phyloP scores from a whole-genome alignment of 371 early-diverging fungal genomes.

The Mortierella sp. region DNA sequence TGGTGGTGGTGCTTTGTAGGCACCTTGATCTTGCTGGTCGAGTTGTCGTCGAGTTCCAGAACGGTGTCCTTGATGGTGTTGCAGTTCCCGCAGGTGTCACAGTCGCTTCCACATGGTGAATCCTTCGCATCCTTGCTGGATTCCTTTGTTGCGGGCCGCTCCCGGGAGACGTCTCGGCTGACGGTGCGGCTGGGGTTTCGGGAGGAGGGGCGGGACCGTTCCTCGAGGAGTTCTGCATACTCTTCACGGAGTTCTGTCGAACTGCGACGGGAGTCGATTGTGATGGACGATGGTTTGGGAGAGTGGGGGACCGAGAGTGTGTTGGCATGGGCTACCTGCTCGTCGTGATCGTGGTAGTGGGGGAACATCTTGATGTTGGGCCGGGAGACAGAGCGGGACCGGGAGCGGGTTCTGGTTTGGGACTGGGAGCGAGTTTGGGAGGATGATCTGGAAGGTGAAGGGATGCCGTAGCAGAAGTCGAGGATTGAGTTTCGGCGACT shows the following conservation, averaged over 20 bases:
- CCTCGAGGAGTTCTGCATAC: conserved; percentile 16
- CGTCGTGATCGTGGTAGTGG: neutral
- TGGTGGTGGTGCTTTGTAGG: too few species aligned
- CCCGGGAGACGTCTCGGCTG: too few species aligned
- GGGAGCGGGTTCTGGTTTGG: conserved; percentile 9
- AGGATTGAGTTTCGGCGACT: conserved; percentile 32
- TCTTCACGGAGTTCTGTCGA: conserved; percentile 30
- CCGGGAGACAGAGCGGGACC: conserved; percentile 2
- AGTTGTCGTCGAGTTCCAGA: neutral
- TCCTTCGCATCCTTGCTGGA: neutral
- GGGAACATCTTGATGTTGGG: conserved; percentile 4
- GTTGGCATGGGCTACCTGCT: too few species aligned
- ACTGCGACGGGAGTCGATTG: conserved; percentile 19
- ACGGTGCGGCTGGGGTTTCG: neutral
- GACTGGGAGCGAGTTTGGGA: conserved; percentile 23
- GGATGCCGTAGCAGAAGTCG: conserved; percentile 30
- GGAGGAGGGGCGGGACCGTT: conserved; percentile 10
- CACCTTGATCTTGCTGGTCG: neutral
- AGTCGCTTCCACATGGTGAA: neutral
- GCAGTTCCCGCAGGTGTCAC: conserved; percentile 1
- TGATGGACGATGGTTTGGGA: neutral
- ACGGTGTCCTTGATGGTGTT: conserved; percentile 5
- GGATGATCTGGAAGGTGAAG: conserved; percentile 26
- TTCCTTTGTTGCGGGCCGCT: too few species aligned
- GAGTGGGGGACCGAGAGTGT: neutral